Percentiles rank a stretch among this genome's conserved stretches.
Evolutionary conservation across 208 protist genomes (phyloP).

Genomic region (Trypanosoma vivax): DNA sequence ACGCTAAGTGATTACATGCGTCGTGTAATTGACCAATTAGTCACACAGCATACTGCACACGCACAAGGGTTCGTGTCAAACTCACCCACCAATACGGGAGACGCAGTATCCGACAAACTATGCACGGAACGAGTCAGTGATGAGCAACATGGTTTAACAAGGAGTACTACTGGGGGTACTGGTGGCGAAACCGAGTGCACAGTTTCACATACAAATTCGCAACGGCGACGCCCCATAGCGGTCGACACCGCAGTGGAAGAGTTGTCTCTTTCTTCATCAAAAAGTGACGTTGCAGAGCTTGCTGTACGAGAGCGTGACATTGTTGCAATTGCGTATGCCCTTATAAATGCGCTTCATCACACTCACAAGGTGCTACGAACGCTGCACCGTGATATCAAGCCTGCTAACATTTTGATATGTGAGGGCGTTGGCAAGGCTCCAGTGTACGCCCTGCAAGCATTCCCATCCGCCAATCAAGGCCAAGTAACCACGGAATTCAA

Average conservation of each 20-base stretch:
- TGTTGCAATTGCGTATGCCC: slow-evolving; percentile 27
- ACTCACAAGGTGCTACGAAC: slow-evolving; percentile 20
- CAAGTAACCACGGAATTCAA: too few relatives aligned
- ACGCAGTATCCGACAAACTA: background rate
- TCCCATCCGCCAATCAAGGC: background rate
- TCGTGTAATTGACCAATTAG: background rate
- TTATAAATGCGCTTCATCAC: slow-evolving; percentile 25
- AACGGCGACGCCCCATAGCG: too few relatives aligned
- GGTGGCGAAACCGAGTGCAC: too few relatives aligned
- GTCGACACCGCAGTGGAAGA: background rate
- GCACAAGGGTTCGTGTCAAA: background rate
- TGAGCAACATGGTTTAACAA: slow-evolving; percentile 8
- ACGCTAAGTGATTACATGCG: slow-evolving; percentile 11
- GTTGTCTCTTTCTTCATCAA: background rate
- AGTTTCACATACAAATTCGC: too few relatives aligned
- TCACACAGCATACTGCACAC: too few relatives aligned
- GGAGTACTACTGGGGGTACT: slow-evolving; percentile 9
- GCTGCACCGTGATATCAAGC: slow-evolving; percentile 24
- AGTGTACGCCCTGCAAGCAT: slow-evolving; percentile 1
- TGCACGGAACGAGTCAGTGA: background rate
- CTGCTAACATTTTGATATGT: slow-evolving; percentile 24
- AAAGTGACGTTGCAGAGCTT: slow-evolving; percentile 1
- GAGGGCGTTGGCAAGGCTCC: slow-evolving; percentile 13
- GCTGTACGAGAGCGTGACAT: slow-evolving; percentile 22
- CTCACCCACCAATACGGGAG: background rate